Conservation (phyloP, 129 eudicot species). For the Dittrichia graveolens region DNA sequence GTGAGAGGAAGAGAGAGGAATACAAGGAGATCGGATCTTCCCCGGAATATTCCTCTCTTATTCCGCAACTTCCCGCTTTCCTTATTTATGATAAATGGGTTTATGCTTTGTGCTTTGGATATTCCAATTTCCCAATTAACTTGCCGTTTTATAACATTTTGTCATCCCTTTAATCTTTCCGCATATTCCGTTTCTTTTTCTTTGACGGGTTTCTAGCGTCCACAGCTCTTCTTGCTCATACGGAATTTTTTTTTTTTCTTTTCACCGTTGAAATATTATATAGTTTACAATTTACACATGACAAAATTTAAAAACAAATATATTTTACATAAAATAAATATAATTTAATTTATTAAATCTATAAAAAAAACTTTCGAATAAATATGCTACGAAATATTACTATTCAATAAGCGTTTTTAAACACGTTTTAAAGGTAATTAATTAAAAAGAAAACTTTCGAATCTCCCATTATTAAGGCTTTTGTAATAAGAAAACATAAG, state of each 20-base stretch:
- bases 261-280: too few relatives aligned
- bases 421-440: too few relatives aligned
- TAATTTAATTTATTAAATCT: too few relatives aligned
- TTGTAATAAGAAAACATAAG: too few relatives aligned
- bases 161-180: constrained; percentile 24
- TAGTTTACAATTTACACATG: too few relatives aligned
- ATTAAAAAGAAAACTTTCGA: too few relatives aligned
- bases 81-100: constrained; percentile 17
- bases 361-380: too few relatives aligned
- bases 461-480: too few relatives aligned
- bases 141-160: constrained; percentile 10
- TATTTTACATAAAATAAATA: too few relatives aligned
- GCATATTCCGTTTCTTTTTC: constrained; percentile 33
- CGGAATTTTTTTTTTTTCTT: not conserved
- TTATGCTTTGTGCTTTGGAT: constrained; percentile 42
- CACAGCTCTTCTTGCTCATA: not conserved
- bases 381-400: too few relatives aligned
- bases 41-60: constrained; percentile 43
- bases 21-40: constrained; percentile 28
- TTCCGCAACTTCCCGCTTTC: constrained; percentile 22
- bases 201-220: constrained; percentile 14
- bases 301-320: too few relatives aligned
- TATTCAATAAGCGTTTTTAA: too few relatives aligned
- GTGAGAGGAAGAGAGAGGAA: not conserved
- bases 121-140: constrained; percentile 25